phyloP scores from a whole-genome alignment of 2,329 filamentous ascomycete species.

The Clarireedia homoeocarpa region DNA sequence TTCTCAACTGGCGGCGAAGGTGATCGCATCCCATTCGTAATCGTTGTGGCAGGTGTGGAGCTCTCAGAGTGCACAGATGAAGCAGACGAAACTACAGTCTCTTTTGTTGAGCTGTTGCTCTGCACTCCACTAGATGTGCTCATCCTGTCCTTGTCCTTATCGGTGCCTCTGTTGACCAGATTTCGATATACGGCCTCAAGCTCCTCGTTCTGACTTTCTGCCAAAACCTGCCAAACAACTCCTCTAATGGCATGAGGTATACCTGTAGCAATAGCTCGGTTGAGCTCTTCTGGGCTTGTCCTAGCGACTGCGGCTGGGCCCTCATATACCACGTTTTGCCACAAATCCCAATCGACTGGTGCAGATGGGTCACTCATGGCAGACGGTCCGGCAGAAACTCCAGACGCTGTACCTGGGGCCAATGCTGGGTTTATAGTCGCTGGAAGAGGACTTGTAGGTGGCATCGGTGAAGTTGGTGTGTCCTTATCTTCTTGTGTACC shows the following conservation, averaged over 20 bases:
- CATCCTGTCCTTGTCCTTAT: conserved; percentile 64
- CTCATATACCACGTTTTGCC: conserved; percentile 93
- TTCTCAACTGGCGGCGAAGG: conserved; percentile 54
- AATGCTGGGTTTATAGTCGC: conserved; percentile 60
- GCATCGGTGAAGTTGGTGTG: conserved; percentile 34
- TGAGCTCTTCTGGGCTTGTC: conserved; percentile 83
- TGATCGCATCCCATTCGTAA: conserved; percentile 43
- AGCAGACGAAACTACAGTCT: conserved; percentile 64
- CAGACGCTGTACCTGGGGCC: conserved; percentile 78
- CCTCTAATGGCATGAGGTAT: conserved; percentile 93
- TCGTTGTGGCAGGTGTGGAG: conserved; percentile 53
- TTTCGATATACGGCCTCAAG: conserved; percentile 82
- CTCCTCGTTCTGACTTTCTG: conserved; percentile 89
- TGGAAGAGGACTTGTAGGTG: conserved; percentile 41
- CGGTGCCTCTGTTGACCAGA: conserved; percentile 69
- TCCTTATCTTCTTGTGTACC: conserved; percentile 24
- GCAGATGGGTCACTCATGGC: conserved; percentile 53
- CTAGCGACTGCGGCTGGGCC: conserved; percentile 82
- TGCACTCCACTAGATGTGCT: conserved; percentile 28
- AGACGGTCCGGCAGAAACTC: conserved; percentile 68
- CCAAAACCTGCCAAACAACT: conserved; percentile 97
- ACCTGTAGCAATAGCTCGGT: conserved; percentile 81
- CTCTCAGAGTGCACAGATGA: conserved; percentile 78
- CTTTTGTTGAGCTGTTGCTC: conserved; percentile 47
- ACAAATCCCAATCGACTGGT: conserved; percentile 96